phyloP scores from a whole-genome alignment of 2,329 filamentous ascomycete genomes.

The Tetracladium maxilliforme region DNA sequence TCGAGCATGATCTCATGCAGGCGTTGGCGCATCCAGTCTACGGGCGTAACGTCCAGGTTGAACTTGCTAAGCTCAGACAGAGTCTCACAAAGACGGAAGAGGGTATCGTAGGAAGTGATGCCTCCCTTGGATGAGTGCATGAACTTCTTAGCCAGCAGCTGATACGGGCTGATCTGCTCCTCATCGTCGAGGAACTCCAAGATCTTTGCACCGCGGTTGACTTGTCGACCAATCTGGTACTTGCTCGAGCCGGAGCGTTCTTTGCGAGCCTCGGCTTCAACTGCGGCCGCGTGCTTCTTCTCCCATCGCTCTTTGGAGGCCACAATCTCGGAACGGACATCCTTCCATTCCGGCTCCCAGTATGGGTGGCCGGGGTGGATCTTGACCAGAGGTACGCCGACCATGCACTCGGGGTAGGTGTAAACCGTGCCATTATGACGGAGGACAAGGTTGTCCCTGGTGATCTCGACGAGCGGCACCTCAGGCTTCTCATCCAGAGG shows the following conservation, averaged over 20 bases:
- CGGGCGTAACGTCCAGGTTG: slow-evolving; percentile 32
- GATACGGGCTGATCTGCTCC: slow-evolving; percentile 40
- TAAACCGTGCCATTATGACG: slow-evolving; percentile 32
- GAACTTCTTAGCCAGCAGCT: slow-evolving; percentile 36
- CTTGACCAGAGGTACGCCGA: slow-evolving; percentile 35
- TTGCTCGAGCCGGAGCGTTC: slow-evolving; percentile 31
- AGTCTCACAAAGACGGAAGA: slow-evolving; percentile 38
- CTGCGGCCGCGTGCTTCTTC: too few relatives aligned
- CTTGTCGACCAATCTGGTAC: too few relatives aligned
- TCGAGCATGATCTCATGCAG: slow-evolving; percentile 30
- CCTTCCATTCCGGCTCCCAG: slow-evolving; percentile 38
- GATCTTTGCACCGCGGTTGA: slow-evolving; percentile 37
- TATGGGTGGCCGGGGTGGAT: slow-evolving; percentile 34
- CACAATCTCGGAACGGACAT: slow-evolving; percentile 26
- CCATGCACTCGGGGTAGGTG: slow-evolving; percentile 33
- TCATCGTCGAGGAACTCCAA: slow-evolving; percentile 33
- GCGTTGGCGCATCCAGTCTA: slow-evolving; percentile 42
- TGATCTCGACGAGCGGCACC: slow-evolving; percentile 29
- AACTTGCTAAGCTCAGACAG: slow-evolving; percentile 38
- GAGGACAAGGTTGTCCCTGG: slow-evolving; percentile 25
- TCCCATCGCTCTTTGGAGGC: slow-evolving; percentile 32
- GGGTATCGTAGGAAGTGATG: slow-evolving; percentile 36
- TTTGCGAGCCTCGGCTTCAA: slow-evolving; percentile 13
- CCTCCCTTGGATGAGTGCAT: slow-evolving; percentile 20
- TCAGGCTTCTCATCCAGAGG: too few relatives aligned